Conservation (phyloP, 371 early-diverging fungal genomes). For the Mortierella sp. region DNA sequence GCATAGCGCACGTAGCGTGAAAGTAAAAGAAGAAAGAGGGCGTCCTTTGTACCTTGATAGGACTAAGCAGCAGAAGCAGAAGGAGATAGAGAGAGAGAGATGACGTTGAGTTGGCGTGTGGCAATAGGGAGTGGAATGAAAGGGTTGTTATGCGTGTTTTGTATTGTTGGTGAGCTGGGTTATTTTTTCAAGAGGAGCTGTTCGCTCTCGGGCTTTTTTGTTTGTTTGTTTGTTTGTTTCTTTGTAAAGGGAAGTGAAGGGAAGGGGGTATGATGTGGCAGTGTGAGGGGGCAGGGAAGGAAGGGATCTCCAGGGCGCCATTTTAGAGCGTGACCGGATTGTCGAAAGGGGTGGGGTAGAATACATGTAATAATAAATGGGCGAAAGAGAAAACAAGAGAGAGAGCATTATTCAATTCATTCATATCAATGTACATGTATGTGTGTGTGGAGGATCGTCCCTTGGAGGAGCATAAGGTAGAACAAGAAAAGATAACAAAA, state of each 20-base stretch:
- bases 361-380: no score
- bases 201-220: conserved; percentile 8
- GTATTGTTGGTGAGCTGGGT: background rate
- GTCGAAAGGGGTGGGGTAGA: no score
- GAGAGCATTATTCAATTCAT: no score
- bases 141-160: background rate
- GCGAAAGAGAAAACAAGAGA: no score
- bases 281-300: background rate
- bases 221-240: background rate
- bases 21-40: background rate
- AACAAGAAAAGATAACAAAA: no score
- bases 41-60: background rate
- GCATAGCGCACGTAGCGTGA: background rate
- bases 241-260: background rate
- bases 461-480: no score
- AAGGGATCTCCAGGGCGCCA: conserved; percentile 7
- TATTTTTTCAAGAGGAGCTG: background rate
- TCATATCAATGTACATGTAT: no score
- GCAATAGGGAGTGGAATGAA: background rate
- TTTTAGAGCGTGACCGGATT: conserved; percentile 3
- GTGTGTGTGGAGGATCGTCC: no score
- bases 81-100: conserved; percentile 4
- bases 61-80: background rate
- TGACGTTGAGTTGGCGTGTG: conserved; percentile 6
- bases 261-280: conserved; percentile 1